phyloP scores from a whole-genome alignment of 306 rosid species.

The Boehmeria nivea region DNA sequence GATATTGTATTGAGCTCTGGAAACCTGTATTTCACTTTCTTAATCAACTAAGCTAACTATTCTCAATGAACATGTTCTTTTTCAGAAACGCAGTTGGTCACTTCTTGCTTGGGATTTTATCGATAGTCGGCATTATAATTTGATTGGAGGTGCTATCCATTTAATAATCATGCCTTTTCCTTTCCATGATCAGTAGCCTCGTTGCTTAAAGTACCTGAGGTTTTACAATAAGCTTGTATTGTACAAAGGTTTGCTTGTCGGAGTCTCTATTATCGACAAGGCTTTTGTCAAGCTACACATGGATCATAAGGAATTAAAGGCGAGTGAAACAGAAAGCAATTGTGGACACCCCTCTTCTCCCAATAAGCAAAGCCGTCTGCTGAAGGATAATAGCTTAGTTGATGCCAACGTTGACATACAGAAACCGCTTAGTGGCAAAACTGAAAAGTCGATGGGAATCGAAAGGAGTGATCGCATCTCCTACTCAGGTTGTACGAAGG shows the following conservation, averaged over 20 bases:
- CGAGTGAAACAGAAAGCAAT: constrained; percentile 7
- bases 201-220: neutral
- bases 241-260: too few relatives aligned
- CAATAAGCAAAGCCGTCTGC: neutral
- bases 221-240: too few relatives aligned
- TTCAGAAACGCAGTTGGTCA: neutral
- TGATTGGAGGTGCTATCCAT: neutral
- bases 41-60: too few relatives aligned
- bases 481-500: constrained; percentile 15
- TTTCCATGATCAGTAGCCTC: neutral
- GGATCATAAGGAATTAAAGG: constrained; percentile 11
- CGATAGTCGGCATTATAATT: too few relatives aligned
- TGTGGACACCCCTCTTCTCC: constrained; percentile 13
- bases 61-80: neutral
- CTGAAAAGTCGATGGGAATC: constrained; percentile 10
- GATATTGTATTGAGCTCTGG: too few relatives aligned
- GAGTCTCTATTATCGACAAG: too few relatives aligned
- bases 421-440: too few relatives aligned
- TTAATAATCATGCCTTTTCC: too few relatives aligned
- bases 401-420: constrained; percentile 12
- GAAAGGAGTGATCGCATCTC: constrained; percentile 12
- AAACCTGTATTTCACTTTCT: too few relatives aligned
- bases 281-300: too few relatives aligned
- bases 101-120: too few relatives aligned
- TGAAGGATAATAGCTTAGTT: constrained; percentile 7